Evolutionary conservation across 495 filamentous ascomycete species (phyloP), one percentile per base, ranked within the genome.

Genomic region (Glarea lozoyensis): DNA sequence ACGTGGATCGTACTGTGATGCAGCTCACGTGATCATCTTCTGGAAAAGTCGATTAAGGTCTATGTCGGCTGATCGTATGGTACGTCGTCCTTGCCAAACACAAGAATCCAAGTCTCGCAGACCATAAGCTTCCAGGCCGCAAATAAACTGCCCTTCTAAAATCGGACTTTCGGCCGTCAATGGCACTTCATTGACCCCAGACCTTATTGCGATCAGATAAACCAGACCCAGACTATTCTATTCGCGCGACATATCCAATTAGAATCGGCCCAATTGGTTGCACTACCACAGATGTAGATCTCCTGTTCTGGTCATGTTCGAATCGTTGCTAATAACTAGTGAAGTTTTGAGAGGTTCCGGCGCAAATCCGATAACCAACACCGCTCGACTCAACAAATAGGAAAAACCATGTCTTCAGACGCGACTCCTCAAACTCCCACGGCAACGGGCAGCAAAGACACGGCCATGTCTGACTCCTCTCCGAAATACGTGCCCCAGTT

Each of bases 401-500:
- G n/a, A n/a, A n/a, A n/a, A n/a, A n/a, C n/a, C n/a, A 31, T 55
- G 47, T 43, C 45, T 18, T 40, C 37, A 7, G 25, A 39, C 40
- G 43, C 20, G 12, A 37, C 49, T 23, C 22, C 53, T 4, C 29
- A 45, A 13, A 18, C 48, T 12, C 36, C 48, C 17, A 35, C 36
- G 35, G 45, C 41, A 1, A n/a, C 37, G 15, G 27, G 37, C 42
- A 50, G 37, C 35, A 38, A 24, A 31, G 43, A 48, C 13, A 32
- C 22, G 4, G 24, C 46, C 7, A 50, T 39, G 32, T 40, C 25
- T 11, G 43, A 49, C 2, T 52, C 52, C 12, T 49, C 52, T 32
- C 53, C 50, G 11, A 56, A 48, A 54, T 53, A 53, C 43, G 49
- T 53, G 13, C 71, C 70, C 1, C 70, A 75, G 44, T 75, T 77